Conservation (phyloP, 176 grass and related monocot genomes). For the Triticum dicoccoides region DNA sequence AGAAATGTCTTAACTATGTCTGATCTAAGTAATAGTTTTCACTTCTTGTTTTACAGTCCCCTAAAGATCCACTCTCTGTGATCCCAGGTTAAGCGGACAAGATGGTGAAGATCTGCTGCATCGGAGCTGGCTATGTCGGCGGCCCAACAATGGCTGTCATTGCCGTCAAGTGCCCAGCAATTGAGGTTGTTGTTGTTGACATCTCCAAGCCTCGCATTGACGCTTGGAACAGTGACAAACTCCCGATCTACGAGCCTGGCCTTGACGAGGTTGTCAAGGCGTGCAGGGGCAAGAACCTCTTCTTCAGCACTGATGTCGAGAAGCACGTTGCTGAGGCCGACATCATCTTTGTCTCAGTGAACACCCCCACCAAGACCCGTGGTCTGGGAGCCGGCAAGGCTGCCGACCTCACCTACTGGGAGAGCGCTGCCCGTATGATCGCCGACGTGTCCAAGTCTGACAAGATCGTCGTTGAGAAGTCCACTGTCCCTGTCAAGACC, state of each 20-base stretch:
- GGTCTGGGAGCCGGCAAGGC: slow-evolving; percentile 87
- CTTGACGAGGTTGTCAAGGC: slow-evolving; percentile 82
- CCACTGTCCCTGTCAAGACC: slow-evolving; percentile 88
- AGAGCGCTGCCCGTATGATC: slow-evolving; percentile 84
- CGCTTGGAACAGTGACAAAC: slow-evolving; percentile 79
- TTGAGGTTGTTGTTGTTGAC: slow-evolving; percentile 74
- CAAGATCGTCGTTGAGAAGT: slow-evolving; percentile 92
- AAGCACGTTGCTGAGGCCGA: slow-evolving; percentile 70
- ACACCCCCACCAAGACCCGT: slow-evolving; percentile 86
- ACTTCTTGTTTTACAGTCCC: not conserved
- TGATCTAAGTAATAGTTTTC: not conserved
- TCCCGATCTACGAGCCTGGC: slow-evolving; percentile 78
- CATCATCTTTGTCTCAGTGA: slow-evolving; percentile 87
- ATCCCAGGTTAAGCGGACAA: not conserved
- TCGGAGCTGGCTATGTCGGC: slow-evolving; percentile 19
- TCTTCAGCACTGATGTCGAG: slow-evolving; percentile 86
- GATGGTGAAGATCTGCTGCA: slow-evolving; percentile 25
- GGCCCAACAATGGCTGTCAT: slow-evolving; percentile 72
- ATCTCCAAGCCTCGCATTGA: slow-evolving; percentile 70
- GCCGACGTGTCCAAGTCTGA: slow-evolving; percentile 82
- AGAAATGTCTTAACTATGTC: not conserved
- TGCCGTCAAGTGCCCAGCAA: slow-evolving; percentile 74
- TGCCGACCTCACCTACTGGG: slow-evolving; percentile 85
- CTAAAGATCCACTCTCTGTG: not conserved
- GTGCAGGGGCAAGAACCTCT: slow-evolving; percentile 77